These are phyloP conservation scores for Ammopiptanthus mongolicus DNA, from an alignment of 306 rosid species.

Conservation along the genomic window DNA sequence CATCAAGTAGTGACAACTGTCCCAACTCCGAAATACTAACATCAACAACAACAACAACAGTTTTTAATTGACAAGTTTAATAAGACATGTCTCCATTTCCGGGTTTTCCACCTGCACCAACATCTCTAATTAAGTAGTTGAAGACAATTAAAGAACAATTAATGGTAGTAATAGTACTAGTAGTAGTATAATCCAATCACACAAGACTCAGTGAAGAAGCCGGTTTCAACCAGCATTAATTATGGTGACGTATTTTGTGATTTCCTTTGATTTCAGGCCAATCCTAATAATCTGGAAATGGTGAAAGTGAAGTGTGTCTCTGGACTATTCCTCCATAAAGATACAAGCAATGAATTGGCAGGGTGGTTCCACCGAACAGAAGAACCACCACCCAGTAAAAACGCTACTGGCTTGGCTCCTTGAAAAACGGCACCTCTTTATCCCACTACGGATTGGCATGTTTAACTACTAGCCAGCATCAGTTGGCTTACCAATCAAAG, in stretches of 20 bases:
- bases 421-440: not conserved
- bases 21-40: not conserved
- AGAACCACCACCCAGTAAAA: not conserved
- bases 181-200: not conserved
- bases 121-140: not conserved
- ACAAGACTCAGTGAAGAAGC: not conserved
- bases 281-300: not conserved
- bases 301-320: not conserved
- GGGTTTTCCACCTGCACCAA: constrained; percentile 17
- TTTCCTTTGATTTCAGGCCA: not conserved
- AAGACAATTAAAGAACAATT: not conserved
- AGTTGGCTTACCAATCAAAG: not conserved
- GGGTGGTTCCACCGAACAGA: constrained; percentile 22
- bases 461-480: not conserved
- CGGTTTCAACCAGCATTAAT: not conserved
- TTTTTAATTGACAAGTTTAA: not conserved
- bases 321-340: constrained; percentile 30
- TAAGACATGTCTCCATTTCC: not conserved
- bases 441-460: not conserved
- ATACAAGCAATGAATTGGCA: constrained; percentile 27
- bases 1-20: not conserved
- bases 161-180: not conserved
- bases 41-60: not conserved
- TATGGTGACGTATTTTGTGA: not conserved
- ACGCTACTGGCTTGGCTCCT: not conserved